These are phyloP conservation scores for Pichia sp. DNA, from an alignment of 1,139 yeast genomes.

Conservation along the genomic window DNA sequence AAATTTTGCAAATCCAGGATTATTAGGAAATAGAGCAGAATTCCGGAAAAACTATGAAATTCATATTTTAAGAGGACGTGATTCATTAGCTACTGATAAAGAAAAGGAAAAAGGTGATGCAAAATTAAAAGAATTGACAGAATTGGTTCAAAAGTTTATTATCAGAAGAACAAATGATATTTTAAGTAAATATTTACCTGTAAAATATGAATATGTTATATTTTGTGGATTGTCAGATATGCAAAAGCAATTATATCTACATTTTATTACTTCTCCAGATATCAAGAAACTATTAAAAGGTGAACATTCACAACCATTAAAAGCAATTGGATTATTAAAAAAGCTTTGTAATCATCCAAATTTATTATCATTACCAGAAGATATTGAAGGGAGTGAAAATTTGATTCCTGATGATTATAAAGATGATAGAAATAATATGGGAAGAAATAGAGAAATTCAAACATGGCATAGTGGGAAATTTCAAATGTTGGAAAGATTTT, in stretches of 20 bases:
- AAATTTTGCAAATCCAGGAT: slow-evolving; percentile 92
- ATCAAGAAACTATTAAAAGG: slow-evolving; percentile 67
- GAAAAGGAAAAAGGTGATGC: slow-evolving; percentile 69
- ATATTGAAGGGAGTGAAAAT: slow-evolving; percentile 60
- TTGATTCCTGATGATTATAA: slow-evolving; percentile 73
- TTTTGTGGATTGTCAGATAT: slow-evolving; percentile 80
- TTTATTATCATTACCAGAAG: slow-evolving; percentile 67
- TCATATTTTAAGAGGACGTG: slow-evolving; percentile 78
- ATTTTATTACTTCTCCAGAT: slow-evolving; percentile 77
- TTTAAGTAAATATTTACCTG: slow-evolving; percentile 85
- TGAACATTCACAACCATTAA: slow-evolving; percentile 72
- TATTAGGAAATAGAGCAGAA: slow-evolving; percentile 76
- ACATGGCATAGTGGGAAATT: slow-evolving; percentile 58
- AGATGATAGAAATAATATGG: slow-evolving; percentile 32
- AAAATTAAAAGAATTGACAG: slow-evolving; percentile 65
- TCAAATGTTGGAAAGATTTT: slow-evolving; percentile 65
- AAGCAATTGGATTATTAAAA: slow-evolving; percentile 83
- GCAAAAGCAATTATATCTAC: slow-evolving; percentile 65
- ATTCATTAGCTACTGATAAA: slow-evolving; percentile 80
- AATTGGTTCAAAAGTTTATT: slow-evolving; percentile 79
- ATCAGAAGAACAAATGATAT: slow-evolving; percentile 95
- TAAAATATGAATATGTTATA: slow-evolving; percentile 92
- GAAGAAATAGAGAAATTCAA: slow-evolving; percentile 51
- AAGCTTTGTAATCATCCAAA: slow-evolving; percentile 94
- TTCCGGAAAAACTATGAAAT: slow-evolving; percentile 82